Base-by-base conservation (phyloP, 2,329 filamentous ascomycete species). In the Geosmithia putterillii region DNA sequence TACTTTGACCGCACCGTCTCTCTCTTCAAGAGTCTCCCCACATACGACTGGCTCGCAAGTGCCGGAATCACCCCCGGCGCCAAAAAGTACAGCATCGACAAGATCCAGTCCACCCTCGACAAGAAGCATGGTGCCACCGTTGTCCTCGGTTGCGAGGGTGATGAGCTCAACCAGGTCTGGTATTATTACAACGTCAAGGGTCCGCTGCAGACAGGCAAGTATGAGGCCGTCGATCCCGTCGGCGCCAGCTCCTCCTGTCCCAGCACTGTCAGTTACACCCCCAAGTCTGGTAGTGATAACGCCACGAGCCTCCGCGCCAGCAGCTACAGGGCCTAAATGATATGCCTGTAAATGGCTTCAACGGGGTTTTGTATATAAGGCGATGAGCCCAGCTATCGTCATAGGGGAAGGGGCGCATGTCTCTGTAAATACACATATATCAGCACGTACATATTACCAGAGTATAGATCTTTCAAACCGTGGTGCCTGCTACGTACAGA, bases 1-100 rank as follows among this genome's bases (percentile, higher is more conserved):
- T 87, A 75, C 62, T 86, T 86, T 61, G 66, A 80, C 52, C 74
- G 70, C 45, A 69, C 79, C 2, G 79, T 85, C 4, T 66, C 71
- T 19, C 56, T 86, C 2, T 87, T 83, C 67, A 75, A 82, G 58
- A 65, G 65, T 0, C 66, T 86, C 8, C 76, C 81, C 12, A 79
- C 77, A 12, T 85, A 85, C 57, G 55, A 74, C 44, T 65, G 62
- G 71, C 70, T 87, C 19, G 59, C 70, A 3, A 70, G 69, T 14
- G 81, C 79, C 1, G 81, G 78, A 17, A 79, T 80, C 48, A 56
- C 76, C 76, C 2, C 74, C 69, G 59, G 54, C 3, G 66, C 63
- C 7, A 59, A 68, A 47, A 82, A 76, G 1, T 86, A 85, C 61
- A 73, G 70, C 2, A 65, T 69, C 1, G 59, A 60, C 2, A 66